Conservation (phyloP, 257 asterid species). For the Penstemon eatonii region DNA sequence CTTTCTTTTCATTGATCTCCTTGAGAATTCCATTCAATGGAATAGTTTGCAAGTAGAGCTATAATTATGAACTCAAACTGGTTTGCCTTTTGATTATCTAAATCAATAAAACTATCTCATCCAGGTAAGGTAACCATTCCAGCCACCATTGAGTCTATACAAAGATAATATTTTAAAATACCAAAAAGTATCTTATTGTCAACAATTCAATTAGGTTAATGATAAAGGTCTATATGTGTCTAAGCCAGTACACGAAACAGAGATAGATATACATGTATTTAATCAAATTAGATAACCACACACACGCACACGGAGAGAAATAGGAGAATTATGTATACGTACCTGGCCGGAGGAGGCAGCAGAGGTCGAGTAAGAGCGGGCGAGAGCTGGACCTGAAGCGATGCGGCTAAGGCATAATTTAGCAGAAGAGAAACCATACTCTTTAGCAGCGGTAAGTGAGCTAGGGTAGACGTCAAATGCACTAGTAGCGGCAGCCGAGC, state of each 20-base stretch:
- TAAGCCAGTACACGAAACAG: too few species aligned
- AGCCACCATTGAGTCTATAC: neutral
- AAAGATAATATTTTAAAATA: neutral
- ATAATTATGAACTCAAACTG: neutral
- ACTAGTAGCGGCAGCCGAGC: conserved; percentile 20
- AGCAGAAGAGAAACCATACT: conserved; percentile 15
- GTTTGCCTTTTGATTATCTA: neutral
- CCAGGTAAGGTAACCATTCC: neutral
- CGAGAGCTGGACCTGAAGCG: conserved; percentile 1
- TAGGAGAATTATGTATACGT: neutral
- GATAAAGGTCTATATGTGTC: too few species aligned
- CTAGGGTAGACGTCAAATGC: conserved; percentile 18
- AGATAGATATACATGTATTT: too few species aligned
- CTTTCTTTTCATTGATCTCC: neutral
- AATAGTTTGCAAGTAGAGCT: neutral
- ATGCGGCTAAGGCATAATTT: conserved; percentile 36
- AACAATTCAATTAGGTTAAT: too few species aligned
- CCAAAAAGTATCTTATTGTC: neutral
- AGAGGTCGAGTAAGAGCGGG: conserved; percentile 57
- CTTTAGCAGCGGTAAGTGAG: conserved; percentile 20
- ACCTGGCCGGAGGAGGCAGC: conserved; percentile 58
- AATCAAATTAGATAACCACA: neutral
- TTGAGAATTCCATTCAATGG: neutral
- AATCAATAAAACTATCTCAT: neutral
- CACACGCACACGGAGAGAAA: neutral